Conservation (phyloP, 208 protist species). For the Herpetomonas samuelpessoai region DNA sequence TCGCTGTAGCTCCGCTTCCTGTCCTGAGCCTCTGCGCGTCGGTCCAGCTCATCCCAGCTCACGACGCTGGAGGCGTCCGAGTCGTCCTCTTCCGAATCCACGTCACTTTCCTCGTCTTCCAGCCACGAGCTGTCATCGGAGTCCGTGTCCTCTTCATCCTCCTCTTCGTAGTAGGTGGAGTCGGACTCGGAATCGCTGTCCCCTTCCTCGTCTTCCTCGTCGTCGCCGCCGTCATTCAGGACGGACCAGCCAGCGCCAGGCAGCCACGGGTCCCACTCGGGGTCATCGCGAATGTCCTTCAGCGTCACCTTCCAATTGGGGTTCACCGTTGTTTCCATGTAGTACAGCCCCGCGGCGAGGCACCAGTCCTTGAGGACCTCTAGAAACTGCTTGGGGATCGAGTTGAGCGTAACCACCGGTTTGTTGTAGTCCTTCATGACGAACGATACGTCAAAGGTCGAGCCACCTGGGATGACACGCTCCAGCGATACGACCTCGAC, state of each 20-base stretch:
- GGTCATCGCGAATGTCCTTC: conserved; percentile 86
- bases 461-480: conserved; percentile 80
- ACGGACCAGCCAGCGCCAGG: conserved; percentile 64
- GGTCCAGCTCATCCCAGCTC: conserved; percentile 85
- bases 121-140: conserved; percentile 68
- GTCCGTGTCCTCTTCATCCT: conserved; percentile 64
- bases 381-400: conserved; percentile 45
- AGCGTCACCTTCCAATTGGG: conserved; percentile 72
- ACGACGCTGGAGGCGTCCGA: conserved; percentile 55
- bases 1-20: conserved; percentile 50
- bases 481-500: conserved; percentile 96
- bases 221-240: conserved; percentile 66
- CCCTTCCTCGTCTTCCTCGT: conserved; percentile 86
- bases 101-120: conserved; percentile 75
- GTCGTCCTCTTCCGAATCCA: conserved; percentile 35
- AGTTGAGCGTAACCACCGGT: conserved; percentile 58
- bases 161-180: conserved; percentile 79
- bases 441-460: conserved; percentile 97
- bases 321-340: conserved; percentile 82
- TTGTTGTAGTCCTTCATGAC: conserved; percentile 97
- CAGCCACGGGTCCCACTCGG: conserved; percentile 82
- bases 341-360: conserved; percentile 71
- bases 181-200: conserved; percentile 70
- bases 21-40: conserved; percentile 74
- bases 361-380: conserved; percentile 85